These are phyloP conservation scores for Quercus robur DNA, from an alignment of 306 rosid genomes.

Conservation along the genomic window DNA sequence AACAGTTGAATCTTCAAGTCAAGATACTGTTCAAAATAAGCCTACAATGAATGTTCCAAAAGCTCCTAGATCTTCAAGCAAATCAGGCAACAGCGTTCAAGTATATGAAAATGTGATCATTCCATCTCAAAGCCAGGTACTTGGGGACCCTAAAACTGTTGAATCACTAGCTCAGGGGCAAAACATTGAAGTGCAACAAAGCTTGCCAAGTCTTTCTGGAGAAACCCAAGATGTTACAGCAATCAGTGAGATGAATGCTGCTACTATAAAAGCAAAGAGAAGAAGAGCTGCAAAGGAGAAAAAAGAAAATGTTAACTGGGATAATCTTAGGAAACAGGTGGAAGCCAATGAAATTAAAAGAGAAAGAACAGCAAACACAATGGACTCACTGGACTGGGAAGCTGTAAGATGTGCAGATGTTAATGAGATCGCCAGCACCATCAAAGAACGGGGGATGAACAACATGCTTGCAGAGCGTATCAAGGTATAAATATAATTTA, in stretches of 20 bases:
- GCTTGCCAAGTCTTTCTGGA: slow-evolving; percentile 24
- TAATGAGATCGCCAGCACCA: slow-evolving; percentile 66
- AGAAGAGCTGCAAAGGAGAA: slow-evolving; percentile 47
- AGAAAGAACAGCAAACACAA: slow-evolving; percentile 54
- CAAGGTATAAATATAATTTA: slow-evolving; percentile 45
- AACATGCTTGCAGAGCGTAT: slow-evolving; percentile 88
- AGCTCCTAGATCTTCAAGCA: slow-evolving; percentile 24
- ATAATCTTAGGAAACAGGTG: slow-evolving; percentile 58
- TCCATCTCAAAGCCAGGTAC: slow-evolving; percentile 32
- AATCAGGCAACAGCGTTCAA: slow-evolving; percentile 20
- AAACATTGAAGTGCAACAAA: slow-evolving; percentile 21
- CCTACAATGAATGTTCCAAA: slow-evolving; percentile 16
- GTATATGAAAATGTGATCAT: slow-evolving; percentile 12
- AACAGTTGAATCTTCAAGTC: slow-evolving; percentile 45
- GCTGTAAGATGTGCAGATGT: slow-evolving; percentile 86
- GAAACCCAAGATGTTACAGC: slow-evolving; percentile 33
- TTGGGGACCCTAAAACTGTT: slow-evolving; percentile 25
- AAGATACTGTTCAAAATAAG: slow-evolving; percentile 21
- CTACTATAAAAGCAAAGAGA: slow-evolving; percentile 40
- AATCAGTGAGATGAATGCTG: slow-evolving; percentile 43
- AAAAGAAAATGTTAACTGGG: slow-evolving; percentile 60
- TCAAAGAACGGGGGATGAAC: slow-evolving; percentile 94
- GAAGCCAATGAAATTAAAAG: slow-evolving; percentile 57
- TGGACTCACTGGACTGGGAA: slow-evolving; percentile 98
- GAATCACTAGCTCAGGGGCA: slow-evolving; percentile 15